phyloP scores from a whole-genome alignment of 1,284 basidiomycete genomes.

The Ceratobasidium theobromae region DNA sequence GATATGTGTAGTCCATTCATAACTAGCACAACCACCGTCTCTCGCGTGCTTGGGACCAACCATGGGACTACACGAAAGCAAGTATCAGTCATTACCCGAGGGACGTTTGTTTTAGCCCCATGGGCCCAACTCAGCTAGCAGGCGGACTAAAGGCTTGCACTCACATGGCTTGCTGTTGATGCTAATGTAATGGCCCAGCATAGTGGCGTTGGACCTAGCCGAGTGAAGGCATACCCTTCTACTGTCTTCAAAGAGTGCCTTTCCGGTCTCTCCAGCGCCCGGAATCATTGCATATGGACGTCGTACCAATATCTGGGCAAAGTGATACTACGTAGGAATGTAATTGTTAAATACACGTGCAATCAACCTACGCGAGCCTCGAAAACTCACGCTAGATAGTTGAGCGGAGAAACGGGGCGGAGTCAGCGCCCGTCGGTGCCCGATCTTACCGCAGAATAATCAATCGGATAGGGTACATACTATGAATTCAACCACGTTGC shows the following conservation, averaged over 20 bases:
- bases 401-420: slow-evolving; percentile 22
- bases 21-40: slow-evolving; percentile 24
- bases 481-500: slow-evolving; percentile 31
- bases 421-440: slow-evolving; percentile 4
- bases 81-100: background rate
- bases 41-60: slow-evolving; percentile 22
- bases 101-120: background rate
- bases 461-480: slow-evolving; percentile 26
- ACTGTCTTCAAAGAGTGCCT: slow-evolving; percentile 21
- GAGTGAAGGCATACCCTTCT: slow-evolving; percentile 12
- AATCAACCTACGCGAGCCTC: background rate
- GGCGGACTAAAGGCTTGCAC: slow-evolving; percentile 11
- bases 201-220: slow-evolving; percentile 13
- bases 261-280: slow-evolving; percentile 3
- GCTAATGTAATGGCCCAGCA: slow-evolving; percentile 20
- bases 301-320: slow-evolving; percentile 21
- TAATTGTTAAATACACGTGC: slow-evolving; percentile 3
- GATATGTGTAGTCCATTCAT: slow-evolving; percentile 24
- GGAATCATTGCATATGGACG: slow-evolving; percentile 26
- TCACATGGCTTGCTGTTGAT: slow-evolving; percentile 18
- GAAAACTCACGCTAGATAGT: slow-evolving; percentile 20
- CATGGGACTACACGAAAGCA: slow-evolving; percentile 13
- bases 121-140: background rate
- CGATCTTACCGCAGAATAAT: background rate
- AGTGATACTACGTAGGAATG: slow-evolving; percentile 4